Evolutionary conservation across 2,329 filamentous ascomycete species (phyloP), one percentile per base, ranked within the genome.

Genomic region (Coniochaeta sp.): DNA sequence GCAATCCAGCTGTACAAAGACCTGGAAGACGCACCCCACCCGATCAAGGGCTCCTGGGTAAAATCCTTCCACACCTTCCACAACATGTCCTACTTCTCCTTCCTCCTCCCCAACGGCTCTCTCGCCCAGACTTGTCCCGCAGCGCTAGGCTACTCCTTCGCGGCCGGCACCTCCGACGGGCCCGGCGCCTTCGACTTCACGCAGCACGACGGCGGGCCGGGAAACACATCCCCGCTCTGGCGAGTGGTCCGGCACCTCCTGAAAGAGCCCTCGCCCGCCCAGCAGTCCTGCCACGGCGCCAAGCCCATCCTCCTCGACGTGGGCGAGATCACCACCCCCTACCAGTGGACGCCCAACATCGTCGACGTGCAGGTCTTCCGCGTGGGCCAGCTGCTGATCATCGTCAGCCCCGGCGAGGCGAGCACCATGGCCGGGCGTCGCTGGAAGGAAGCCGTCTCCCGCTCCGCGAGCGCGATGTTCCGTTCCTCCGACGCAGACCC

Each of bases 131-230:
- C 93, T 0, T 98, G 93, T 67, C 88, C 92, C 3, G 93, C 93
- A 0, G 91, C 92, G 0, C 77, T 98, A 62, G 93, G 93, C 6
- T 96, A 95, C 71, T 93, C 90, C 0, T 98, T 98, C 70, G 93
- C 93, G 0, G 93, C 90, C 1, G 93, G 93, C 12, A 98, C 93
- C 0, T 90, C 91, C 0, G 93, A 98, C 71, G 91, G 93, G 6
- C 93, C 93, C 0, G 93, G 93, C 0, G 87, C 86, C 0, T 96
- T 96, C 68, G 93, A 98, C 73, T 97, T 98, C 71, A 95, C 90
- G 1, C 93, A 98, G 70, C 93, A 92, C 65, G 84, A 90, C 64
- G 87, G 87, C 34, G 79, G 84, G n/a, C 88, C 91, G 0, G 81
- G 85, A 44, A 83, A 82, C 24, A 81, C 78, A 0, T 80, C 79